These are phyloP conservation scores for Fistulifera solaris DNA, from an alignment of 108 stramenopile genomes.

Conservation along the genomic window DNA sequence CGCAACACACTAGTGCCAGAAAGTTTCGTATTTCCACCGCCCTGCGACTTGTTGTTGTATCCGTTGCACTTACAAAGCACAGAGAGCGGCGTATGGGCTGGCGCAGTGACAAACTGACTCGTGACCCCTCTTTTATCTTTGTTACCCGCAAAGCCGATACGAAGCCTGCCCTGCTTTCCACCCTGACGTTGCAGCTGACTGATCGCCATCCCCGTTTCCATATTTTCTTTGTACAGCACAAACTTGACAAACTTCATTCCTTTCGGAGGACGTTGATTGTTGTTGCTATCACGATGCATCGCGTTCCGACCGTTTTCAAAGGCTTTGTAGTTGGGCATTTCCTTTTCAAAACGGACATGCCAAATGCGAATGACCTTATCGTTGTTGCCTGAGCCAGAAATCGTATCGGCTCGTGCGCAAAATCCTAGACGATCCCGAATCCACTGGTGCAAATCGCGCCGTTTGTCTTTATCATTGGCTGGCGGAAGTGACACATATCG, in stretches of 20 bases:
- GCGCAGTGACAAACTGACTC: constrained; percentile 69
- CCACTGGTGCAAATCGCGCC: constrained; percentile 49
- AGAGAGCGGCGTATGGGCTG: constrained; percentile 4
- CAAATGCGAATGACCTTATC: constrained; percentile 50
- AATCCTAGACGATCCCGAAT: constrained; percentile 32
- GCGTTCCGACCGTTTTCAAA: constrained; percentile 18
- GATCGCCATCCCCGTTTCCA: constrained; percentile 70
- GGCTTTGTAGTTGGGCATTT: constrained; percentile 63
- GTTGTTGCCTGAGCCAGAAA: background rate
- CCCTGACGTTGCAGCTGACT: constrained; percentile 57
- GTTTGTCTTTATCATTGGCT: constrained; percentile 45
- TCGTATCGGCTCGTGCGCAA: constrained; percentile 55
- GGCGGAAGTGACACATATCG: constrained; percentile 34
- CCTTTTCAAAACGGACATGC: constrained; percentile 51
- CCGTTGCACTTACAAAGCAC: constrained; percentile 17
- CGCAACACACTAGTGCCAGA: constrained; percentile 45
- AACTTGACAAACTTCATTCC: constrained; percentile 57
- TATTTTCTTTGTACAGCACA: constrained; percentile 85
- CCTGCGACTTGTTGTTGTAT: constrained; percentile 12
- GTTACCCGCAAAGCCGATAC: constrained; percentile 80
- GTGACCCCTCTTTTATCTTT: constrained; percentile 92
- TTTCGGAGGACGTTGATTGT: constrained; percentile 10
- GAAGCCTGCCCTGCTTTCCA: constrained; percentile 10
- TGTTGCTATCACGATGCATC: background rate
- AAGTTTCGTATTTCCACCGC: constrained; percentile 48